These are phyloP conservation scores for Leptomonas pyrrhocoris DNA, from an alignment of 208 protist species.

Conservation along the genomic window DNA sequence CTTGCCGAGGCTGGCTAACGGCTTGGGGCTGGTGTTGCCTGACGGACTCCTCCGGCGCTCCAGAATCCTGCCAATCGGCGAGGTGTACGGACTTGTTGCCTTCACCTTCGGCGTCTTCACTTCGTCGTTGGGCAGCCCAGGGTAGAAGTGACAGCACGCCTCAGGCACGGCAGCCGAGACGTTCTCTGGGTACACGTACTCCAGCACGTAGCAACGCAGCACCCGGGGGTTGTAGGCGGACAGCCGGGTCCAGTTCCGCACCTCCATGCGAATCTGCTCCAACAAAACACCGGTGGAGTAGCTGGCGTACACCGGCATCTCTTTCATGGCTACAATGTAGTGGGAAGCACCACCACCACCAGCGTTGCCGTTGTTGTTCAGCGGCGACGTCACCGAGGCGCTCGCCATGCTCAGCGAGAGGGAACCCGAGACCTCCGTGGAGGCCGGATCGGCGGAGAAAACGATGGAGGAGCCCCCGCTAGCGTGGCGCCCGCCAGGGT, in stretches of 20 bases:
- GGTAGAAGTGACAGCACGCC: conserved; percentile 28
- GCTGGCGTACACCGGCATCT: conserved; percentile 37
- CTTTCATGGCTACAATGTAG: conserved; percentile 77
- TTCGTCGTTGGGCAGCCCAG: conserved; percentile 6
- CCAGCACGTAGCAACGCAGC: conserved; percentile 61
- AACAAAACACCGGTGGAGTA: conserved; percentile 28
- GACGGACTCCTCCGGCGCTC: conserved; percentile 11
- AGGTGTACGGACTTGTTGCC: background rate
- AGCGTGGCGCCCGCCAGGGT: background rate
- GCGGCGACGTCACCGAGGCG: background rate
- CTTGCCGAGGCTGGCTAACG: conserved; percentile 1
- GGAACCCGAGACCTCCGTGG: background rate
- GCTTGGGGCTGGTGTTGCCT: background rate
- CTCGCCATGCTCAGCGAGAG: conserved; percentile 11
- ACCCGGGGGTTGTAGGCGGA: conserved; percentile 48
- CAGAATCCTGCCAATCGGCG: background rate
- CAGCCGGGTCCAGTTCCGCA: conserved; percentile 51
- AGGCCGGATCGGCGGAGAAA: background rate
- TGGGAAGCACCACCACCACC: conserved; percentile 11
- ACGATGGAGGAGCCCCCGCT: conserved; percentile 9
- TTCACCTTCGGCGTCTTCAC: background rate
- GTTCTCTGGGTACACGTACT: conserved; percentile 41
- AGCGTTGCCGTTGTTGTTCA: background rate
- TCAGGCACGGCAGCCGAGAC: conserved; percentile 20
- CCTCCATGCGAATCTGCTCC: conserved; percentile 45